These are phyloP conservation scores for Hydnum rufescens DNA, from an alignment of 768 basidiomycete species.

Conservation along the genomic window DNA sequence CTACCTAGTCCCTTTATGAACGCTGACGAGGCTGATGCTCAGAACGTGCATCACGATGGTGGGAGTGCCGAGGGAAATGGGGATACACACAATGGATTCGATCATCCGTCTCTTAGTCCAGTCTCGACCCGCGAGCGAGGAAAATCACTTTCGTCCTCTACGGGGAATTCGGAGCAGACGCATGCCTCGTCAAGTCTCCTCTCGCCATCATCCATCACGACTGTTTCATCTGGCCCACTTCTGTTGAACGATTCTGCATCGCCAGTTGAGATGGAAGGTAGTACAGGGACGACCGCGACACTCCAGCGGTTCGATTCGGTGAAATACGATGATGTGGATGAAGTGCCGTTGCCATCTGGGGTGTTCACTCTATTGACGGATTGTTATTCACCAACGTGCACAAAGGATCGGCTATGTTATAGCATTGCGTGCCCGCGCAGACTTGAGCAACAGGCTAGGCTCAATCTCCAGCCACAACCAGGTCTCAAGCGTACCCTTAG, in stretches of 20 bases:
- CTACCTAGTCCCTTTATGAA: conserved; percentile 71
- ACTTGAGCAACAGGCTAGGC: conserved; percentile 78
- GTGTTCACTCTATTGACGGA: conserved; percentile 94
- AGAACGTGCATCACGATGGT: too few species aligned
- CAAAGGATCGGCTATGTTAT: conserved; percentile 85
- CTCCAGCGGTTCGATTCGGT: not conserved
- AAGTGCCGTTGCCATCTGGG: conserved; percentile 49
- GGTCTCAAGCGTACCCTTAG: conserved; percentile 73
- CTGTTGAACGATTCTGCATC: not conserved
- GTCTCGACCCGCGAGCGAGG: not conserved
- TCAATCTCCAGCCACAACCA: conserved; percentile 88
- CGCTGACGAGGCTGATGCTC: conserved; percentile 16
- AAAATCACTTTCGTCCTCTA: not conserved
- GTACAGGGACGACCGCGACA: conserved; percentile 1
- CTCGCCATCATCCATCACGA: not conserved
- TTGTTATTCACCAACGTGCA: conserved; percentile 96
- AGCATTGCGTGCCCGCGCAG: conserved; percentile 90
- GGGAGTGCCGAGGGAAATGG: too few species aligned
- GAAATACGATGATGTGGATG: conserved; percentile 4
- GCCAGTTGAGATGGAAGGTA: not conserved
- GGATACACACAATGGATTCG: too few species aligned
- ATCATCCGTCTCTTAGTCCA: not conserved
- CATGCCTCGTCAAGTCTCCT: conserved; percentile 2
- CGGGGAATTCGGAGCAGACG: not conserved
- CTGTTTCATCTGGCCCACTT: conserved; percentile 1